phyloP scores from a whole-genome alignment of 148 eudicot genomes.

The Beta vulgaris region DNA sequence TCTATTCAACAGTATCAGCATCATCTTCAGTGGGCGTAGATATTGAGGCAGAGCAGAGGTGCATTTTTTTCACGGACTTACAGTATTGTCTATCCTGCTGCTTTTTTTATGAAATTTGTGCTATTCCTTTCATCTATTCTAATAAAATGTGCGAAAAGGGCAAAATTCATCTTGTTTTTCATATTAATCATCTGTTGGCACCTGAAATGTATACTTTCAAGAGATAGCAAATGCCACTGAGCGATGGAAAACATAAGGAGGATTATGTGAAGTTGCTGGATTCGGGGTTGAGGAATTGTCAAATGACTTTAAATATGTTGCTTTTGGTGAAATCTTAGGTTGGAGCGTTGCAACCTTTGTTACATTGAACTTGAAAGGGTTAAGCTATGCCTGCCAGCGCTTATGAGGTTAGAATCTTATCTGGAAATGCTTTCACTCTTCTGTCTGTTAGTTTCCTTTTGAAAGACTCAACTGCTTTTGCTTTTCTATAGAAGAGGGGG shows the following conservation, averaged over 20 bases:
- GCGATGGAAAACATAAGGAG: no score
- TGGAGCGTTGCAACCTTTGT: constrained; percentile 91
- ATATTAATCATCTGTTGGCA: not conserved
- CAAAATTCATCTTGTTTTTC: not conserved
- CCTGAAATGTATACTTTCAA: not conserved
- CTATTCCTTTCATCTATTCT: not conserved
- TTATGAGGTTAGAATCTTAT: constrained; percentile 54
- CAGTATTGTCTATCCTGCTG: not conserved
- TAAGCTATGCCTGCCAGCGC: constrained; percentile 60
- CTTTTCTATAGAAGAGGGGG: constrained; percentile 54
- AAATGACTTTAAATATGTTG: not conserved
- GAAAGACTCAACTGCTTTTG: constrained; percentile 6
- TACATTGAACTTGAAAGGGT: constrained; percentile 85
- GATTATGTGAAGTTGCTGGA: no score
- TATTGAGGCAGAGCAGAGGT: constrained; percentile 99
- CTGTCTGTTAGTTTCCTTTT: not conserved
- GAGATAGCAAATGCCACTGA: no score
- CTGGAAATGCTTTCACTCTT: not conserved
- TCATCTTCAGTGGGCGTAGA: constrained; percentile 92
- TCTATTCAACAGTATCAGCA: constrained; percentile 80
- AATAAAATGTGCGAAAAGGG: not conserved
- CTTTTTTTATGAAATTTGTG: not conserved
- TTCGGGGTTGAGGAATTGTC: not conserved
- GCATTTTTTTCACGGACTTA: not conserved
- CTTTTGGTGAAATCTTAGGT: constrained; percentile 37